Evolutionary conservation across 257 asterid species (phyloP), one percentile per base, ranked within the genome.

Genomic region (Ilex asprella): DNA sequence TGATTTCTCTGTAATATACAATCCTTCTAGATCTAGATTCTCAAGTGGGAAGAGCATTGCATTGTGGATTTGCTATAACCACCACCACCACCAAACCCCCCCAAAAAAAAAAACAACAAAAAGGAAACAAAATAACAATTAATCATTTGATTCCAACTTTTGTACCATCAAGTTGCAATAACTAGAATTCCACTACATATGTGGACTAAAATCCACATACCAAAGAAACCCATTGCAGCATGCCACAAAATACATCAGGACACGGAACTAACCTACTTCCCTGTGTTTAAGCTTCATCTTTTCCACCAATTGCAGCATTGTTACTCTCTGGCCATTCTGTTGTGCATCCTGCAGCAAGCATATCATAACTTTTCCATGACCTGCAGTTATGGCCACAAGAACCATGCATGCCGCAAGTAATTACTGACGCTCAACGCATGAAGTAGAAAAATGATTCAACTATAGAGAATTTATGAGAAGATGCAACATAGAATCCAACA

Each of bases 291-390:
- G 76, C 86, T 86, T 89, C 82, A 92, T 61, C 73, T 85, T 92
- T 69, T 89, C 95, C 75, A 86, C 95, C 72, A 92, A 67, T 72
- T 89, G 96, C 91, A 92, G 67, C 81, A 92, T 76, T 47, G 99
- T 89, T 51, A 76, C 69, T 71, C 93, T 82, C 74, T 86, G 97
- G 69, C 85, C 95, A 65, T 82, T 89, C 71, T 80, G 85, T 77
- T 83, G 93, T 69, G 76, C 67, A 67, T 85, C 87, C 80, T 86
- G 85, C 83, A 92, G 67, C 32, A 80, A 51, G 39, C 95, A 84
- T 56, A 87, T 73, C 64, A 89, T 67, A 55, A 65, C 16, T 69
- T 81, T 86, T 70, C 95, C 87, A 71, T 82, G 95, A 67, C 76
- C 99, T 92, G 81, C 75, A 85, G 66, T 63, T 47, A 57, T 58